These are phyloP conservation scores for Globisporangium mamillatum DNA, from an alignment of 352 stramenopile genomes.

Conservation along the genomic window DNA sequence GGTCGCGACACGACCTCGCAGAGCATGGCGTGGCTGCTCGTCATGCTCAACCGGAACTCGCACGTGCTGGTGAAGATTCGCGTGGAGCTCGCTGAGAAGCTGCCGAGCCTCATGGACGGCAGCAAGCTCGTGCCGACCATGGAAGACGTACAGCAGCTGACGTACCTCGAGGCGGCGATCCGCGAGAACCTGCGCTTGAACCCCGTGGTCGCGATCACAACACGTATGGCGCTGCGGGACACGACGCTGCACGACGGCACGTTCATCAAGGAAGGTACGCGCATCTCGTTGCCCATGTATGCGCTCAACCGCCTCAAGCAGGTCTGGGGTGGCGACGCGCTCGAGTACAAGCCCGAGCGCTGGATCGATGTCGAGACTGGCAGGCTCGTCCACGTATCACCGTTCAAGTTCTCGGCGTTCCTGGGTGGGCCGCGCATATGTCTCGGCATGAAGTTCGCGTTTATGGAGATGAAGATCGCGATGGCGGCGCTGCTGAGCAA, in stretches of 20 bases:
- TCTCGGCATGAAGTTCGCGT: neutral
- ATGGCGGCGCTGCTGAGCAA: slow-evolving; percentile 46
- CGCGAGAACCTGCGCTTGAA: slow-evolving; percentile 51
- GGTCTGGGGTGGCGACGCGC: slow-evolving; percentile 63
- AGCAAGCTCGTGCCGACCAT: neutral
- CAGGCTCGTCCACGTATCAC: neutral
- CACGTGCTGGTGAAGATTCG: neutral
- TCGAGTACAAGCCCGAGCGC: slow-evolving; percentile 42
- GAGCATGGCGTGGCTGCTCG: slow-evolving; percentile 71
- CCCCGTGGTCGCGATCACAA: slow-evolving; percentile 37
- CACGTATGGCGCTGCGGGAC: slow-evolving; percentile 28
- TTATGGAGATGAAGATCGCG: slow-evolving; percentile 50
- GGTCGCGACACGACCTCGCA: slow-evolving; percentile 73
- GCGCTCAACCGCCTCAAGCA: neutral
- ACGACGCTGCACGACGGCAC: slow-evolving; percentile 47
- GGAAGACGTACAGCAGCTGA: slow-evolving; percentile 23
- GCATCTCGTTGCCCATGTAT: neutral
- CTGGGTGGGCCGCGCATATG: neutral
- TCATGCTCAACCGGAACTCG: slow-evolving; percentile 52
- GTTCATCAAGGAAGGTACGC: slow-evolving; percentile 6
- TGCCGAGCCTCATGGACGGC: neutral
- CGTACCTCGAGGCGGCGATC: slow-evolving; percentile 43
- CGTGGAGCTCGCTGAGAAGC: neutral
- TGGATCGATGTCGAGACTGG: slow-evolving; percentile 39
- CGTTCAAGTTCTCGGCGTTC: neutral